Conservation (phyloP, 2,329 filamentous ascomycete species). For the Saccharata proteae region DNA sequence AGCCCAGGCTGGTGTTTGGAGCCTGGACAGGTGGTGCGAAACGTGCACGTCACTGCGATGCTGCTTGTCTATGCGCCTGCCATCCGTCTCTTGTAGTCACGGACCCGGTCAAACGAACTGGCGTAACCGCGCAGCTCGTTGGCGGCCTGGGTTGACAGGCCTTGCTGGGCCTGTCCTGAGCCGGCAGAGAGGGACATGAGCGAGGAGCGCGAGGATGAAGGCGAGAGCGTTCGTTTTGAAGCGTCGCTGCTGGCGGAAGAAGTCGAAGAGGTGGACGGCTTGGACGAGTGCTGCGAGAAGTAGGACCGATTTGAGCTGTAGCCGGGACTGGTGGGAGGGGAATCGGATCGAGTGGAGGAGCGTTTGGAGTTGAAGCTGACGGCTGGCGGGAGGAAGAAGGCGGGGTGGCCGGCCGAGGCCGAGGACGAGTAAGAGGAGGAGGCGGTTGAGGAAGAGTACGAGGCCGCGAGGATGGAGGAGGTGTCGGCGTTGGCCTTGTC, state of each 20-base stretch:
- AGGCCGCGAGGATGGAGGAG: slow-evolving; percentile 41
- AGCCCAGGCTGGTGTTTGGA: no score
- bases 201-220: slow-evolving; percentile 72
- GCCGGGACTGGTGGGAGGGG: slow-evolving; percentile 34
- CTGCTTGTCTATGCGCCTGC: no score
- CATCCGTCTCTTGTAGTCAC: slow-evolving; percentile 41
- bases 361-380: slow-evolving; percentile 61
- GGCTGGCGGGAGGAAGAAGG: slow-evolving; percentile 60
- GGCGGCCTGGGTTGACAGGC: slow-evolving; percentile 63
- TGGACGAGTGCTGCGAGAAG: slow-evolving; percentile 20
- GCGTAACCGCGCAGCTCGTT: slow-evolving; percentile 77
- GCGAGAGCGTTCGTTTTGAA: slow-evolving; percentile 30
- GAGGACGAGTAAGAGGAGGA: slow-evolving; percentile 34
- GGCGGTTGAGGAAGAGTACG: slow-evolving; percentile 37
- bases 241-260: slow-evolving; percentile 17
- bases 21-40: no score
- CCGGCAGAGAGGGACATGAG: slow-evolving; percentile 64
- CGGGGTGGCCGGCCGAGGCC: slow-evolving; percentile 38
- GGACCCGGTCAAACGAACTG: slow-evolving; percentile 75
- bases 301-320: slow-evolving; percentile 24
- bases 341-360: slow-evolving; percentile 35
- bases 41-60: no score
- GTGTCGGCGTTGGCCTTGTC: slow-evolving; percentile 54
- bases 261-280: slow-evolving; percentile 16
- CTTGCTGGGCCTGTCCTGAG: slow-evolving; percentile 34